phyloP scores from a whole-genome alignment of 176 grass and related monocot genomes.

The Olyra latifolia region DNA sequence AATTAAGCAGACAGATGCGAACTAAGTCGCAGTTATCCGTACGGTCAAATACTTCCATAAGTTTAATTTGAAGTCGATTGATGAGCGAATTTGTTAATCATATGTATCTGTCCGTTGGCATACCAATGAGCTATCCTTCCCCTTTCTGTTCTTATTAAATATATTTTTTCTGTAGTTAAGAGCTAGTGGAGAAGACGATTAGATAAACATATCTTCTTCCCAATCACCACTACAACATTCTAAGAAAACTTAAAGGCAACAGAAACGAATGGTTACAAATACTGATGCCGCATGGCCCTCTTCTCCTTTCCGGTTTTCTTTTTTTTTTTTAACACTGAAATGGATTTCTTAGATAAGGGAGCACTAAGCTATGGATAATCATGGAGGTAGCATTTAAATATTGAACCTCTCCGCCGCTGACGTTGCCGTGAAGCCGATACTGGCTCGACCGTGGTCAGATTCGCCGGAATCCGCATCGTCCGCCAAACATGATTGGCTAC shows the following conservation, averaged over 20 bases:
- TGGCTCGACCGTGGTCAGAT: too few relatives aligned
- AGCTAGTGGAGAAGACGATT: not conserved
- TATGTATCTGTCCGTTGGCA: conserved; percentile 1
- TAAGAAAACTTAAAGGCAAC: not conserved
- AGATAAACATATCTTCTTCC: conserved; percentile 31
- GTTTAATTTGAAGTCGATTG: not conserved
- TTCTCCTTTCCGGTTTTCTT: not conserved
- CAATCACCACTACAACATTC: not conserved
- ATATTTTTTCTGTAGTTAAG: not conserved
- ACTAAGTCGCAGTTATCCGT: not conserved
- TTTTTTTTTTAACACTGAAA: not conserved
- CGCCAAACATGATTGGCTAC: too few relatives aligned
- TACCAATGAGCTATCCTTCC: not conserved
- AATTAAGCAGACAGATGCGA: not conserved
- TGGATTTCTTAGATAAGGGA: not conserved
- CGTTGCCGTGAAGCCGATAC: too few relatives aligned
- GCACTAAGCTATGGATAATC: not conserved
- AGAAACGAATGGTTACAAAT: not conserved
- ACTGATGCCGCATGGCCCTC: not conserved
- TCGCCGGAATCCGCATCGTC: too few relatives aligned
- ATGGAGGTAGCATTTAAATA: not conserved
- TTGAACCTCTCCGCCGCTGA: too few relatives aligned
- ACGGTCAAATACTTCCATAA: conserved; percentile 6
- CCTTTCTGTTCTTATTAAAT: not conserved
- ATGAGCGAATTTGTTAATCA: not conserved